These are phyloP conservation scores for Fusarium tjaetaba DNA, from an alignment of 2,329 filamentous ascomycete genomes.

Conservation along the genomic window DNA sequence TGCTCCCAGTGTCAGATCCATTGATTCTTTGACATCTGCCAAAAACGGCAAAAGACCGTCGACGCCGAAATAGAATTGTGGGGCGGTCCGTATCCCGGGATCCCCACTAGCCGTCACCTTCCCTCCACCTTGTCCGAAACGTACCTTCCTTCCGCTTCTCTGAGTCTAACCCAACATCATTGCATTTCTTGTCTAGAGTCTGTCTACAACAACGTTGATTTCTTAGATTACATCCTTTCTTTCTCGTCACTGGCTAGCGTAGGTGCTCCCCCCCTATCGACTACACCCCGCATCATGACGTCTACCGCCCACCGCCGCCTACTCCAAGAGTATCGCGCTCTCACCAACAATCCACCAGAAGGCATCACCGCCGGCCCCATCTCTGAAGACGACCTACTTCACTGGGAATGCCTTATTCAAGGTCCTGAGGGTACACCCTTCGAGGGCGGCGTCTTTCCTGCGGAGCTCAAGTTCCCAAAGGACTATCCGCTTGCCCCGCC, in stretches of 20 bases:
- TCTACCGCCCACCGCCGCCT: constrained; percentile 80
- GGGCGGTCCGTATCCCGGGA: constrained; percentile 9
- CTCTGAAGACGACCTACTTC: constrained; percentile 91
- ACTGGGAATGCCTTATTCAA: constrained; percentile 97
- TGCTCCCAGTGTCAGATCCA: neutral
- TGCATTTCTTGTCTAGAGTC: neutral
- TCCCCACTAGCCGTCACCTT: constrained; percentile 29
- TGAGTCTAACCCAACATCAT: neutral
- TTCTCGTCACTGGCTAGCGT: neutral
- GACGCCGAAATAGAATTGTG: neutral
- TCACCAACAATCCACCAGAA: constrained; percentile 95
- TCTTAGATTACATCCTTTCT: neutral
- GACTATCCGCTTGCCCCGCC: constrained; percentile 98
- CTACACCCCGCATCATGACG: constrained; percentile 55
- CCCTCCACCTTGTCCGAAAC: constrained; percentile 34
- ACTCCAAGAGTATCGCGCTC: constrained; percentile 93
- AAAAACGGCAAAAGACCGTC: constrained; percentile 1
- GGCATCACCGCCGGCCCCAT: constrained; percentile 96
- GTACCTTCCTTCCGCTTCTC: neutral
- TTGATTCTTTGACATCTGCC: constrained; percentile 3
- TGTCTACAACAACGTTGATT: neutral
- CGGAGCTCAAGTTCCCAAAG: constrained; percentile 92
- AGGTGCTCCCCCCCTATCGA: neutral
- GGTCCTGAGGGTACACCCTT: constrained; percentile 96
- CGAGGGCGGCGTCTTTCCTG: constrained; percentile 94